phyloP scores from a whole-genome alignment of 2,329 filamentous ascomycete genomes.

The Penicillium hordei region DNA sequence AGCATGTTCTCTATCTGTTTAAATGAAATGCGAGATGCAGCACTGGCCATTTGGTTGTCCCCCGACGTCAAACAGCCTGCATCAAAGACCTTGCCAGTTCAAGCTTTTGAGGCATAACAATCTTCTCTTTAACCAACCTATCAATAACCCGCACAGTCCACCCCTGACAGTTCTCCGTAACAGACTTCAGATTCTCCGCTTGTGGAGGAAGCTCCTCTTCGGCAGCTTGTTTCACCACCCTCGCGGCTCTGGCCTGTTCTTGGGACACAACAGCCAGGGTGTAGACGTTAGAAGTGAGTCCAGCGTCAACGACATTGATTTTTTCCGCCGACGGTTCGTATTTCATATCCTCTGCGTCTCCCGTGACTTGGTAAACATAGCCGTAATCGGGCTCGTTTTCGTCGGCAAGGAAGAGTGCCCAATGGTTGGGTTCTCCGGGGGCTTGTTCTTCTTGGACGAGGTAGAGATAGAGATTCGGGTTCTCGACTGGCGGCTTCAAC shows the following conservation, averaged over 20 bases:
- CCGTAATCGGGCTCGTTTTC: conserved; percentile 24
- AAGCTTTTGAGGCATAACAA: conserved; percentile 23
- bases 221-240: conserved; percentile 18
- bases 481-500: neutral
- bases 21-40: neutral
- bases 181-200: conserved; percentile 18
- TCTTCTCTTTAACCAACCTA: conserved; percentile 21
- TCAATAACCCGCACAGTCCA: conserved; percentile 27
- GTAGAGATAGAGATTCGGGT: conserved; percentile 17
- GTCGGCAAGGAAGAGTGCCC: conserved; percentile 25
- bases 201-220: conserved; percentile 21
- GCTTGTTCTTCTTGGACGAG: conserved; percentile 24
- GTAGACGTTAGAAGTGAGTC: conserved; percentile 17
- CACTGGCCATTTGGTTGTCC: neutral
- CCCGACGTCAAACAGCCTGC: conserved; percentile 12
- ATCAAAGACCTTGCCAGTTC: conserved; percentile 22
- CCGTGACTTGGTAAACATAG: conserved; percentile 27
- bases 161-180: conserved; percentile 28
- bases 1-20: too few species aligned
- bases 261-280: conserved; percentile 19
- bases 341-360: conserved; percentile 27
- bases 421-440: conserved; percentile 23
- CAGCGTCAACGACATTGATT: conserved; percentile 14
- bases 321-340: conserved; percentile 18
- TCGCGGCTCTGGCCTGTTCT: conserved; percentile 14